Percentiles rank a stretch among this genome's conserved stretches.
phyloP scores from a whole-genome alignment of 192 early-diverging fungal species.

The Helicostylum pulchrum region DNA sequence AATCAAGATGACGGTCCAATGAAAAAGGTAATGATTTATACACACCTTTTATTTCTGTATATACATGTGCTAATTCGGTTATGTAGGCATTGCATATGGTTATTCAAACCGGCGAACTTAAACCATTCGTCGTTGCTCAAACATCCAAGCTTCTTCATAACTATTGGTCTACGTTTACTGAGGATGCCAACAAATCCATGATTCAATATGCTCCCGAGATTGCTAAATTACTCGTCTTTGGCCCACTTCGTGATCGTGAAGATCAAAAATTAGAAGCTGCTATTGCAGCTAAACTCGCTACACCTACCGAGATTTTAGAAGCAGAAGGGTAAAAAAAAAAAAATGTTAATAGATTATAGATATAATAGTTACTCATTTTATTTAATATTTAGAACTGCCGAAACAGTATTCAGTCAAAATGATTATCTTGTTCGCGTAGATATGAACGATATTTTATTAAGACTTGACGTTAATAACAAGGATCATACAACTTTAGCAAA shows the following conservation, averaged over 20 bases:
- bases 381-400: conserved; percentile 19
- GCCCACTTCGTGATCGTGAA: conserved; percentile 49
- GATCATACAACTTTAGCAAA: conserved; percentile 35
- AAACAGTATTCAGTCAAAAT: conserved; percentile 29
- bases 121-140: conserved; percentile 26
- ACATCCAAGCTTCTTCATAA: conserved; percentile 19
- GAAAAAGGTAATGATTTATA: conserved; percentile 23
- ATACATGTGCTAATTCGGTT: not conserved
- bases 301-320: not conserved
- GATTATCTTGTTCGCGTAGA: conserved; percentile 54
- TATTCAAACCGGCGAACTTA: conserved; percentile 24
- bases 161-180: conserved; percentile 28
- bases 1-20: conserved; percentile 33
- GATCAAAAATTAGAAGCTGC: conserved; percentile 49
- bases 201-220: conserved; percentile 31
- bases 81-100: conserved; percentile 26
- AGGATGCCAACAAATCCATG: conserved; percentile 14
- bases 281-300: conserved; percentile 37
- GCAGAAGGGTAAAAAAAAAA: conserved; percentile 28
- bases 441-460: conserved; percentile 44
- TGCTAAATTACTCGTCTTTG: conserved; percentile 38
- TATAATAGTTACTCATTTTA: not conserved
- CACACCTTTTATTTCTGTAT: not conserved
- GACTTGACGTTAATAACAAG: conserved; percentile 28
- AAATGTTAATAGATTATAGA: not conserved